A percentile compares a stretch with the other conserved stretches of the same genome.
These are phyloP conservation scores for Teratosphaeria nubilosa DNA, from an alignment of 2,329 filamentous ascomycete genomes.

Conservation along the genomic window DNA sequence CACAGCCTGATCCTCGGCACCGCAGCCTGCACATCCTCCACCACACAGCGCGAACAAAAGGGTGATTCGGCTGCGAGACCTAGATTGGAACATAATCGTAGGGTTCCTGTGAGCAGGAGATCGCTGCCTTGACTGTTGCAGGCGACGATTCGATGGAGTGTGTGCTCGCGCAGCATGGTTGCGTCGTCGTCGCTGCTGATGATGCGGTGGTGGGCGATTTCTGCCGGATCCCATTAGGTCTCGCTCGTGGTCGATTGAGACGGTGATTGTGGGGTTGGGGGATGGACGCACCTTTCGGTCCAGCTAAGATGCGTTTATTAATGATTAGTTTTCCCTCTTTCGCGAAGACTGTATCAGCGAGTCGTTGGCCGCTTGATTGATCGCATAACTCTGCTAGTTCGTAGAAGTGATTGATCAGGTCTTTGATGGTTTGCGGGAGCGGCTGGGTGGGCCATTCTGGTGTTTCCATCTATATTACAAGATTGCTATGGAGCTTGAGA, in stretches of 20 bases:
- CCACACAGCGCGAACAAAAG: conserved; percentile 4
- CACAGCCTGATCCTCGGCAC: conserved; percentile 3
- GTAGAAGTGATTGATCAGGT: conserved; percentile 4
- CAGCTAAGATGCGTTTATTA: conserved; percentile 4
- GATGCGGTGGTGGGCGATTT: conserved; percentile 1
- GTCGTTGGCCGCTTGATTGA: neutral
- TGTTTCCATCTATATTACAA: conserved; percentile 1
- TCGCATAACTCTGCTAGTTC: conserved; percentile 1
- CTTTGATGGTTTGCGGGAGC: conserved; percentile 3
- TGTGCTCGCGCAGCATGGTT: conserved; percentile 3
- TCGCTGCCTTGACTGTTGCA: conserved; percentile 3
- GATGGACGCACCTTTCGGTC: conserved; percentile 1
- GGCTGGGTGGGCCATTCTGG: conserved; percentile 5
- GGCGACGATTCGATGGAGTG: conserved; percentile 3
- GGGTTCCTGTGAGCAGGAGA: conserved; percentile 6
- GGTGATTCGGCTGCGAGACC: conserved; percentile 5
- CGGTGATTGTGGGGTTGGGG: too few relatives aligned
- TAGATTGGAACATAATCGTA: conserved; percentile 2
- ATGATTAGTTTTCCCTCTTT: conserved; percentile 4
- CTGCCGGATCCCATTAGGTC: neutral
- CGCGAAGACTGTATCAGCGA: conserved; percentile 3
- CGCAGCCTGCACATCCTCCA: conserved; percentile 2
- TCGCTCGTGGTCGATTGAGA: too few relatives aligned
- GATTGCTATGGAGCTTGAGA: neutral
- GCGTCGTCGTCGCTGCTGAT: neutral